Evolutionary conservation across 2,329 filamentous ascomycete species (phyloP), one percentile per base, ranked within the genome.

Genomic region (Sphaerostilbella broomeana): DNA sequence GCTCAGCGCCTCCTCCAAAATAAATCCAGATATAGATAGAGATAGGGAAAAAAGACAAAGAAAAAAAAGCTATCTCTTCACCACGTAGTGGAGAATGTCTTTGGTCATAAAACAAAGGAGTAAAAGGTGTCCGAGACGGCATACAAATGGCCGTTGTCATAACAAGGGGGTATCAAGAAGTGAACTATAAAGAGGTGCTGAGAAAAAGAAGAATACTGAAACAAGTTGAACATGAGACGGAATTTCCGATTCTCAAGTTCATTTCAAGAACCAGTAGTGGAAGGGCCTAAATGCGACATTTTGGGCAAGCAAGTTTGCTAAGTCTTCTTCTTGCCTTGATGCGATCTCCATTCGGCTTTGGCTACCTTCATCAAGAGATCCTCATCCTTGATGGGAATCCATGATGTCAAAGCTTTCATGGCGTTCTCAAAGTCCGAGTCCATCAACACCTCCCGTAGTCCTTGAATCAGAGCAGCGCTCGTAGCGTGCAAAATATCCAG

Each of bases 371-470:
- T 94, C 53, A 98, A 72, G 42, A 94, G 64, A 58, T 97, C 88
- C 56, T 95, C 87, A 54, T 98, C 90, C 62, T 87, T 87, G 59
- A 98, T 83, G 15, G 90, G 88, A 30, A 97, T 83, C 79, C 86
- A 95, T 41, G 84, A 88, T 20, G 92, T 97, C 47, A 98, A 70
- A 6, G 89, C 84, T 67, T 95, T 97, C 92, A 98, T 98, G 32
- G 85, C 85, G 55, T 94, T 94, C 60, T 98, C 92, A 61, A 97
- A 98, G 59, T 98, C 92, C 13, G 86, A 87, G 53, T 94, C 88
- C 5, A 95, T 69, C 21, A 98, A 71, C 36, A 94, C 86, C 46
- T 95, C 86, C 25, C 86, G 75, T 49, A 92, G 85, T 13, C 87
- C 89, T 58, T 95, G 87, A 33, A 97, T 89, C 19, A 98, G 72